Percentiles rank a stretch among this genome's conserved stretches.
These are phyloP conservation scores for Corynespora cassiicola DNA, from an alignment of 2,329 filamentous ascomycete species.

Conservation along the genomic window DNA sequence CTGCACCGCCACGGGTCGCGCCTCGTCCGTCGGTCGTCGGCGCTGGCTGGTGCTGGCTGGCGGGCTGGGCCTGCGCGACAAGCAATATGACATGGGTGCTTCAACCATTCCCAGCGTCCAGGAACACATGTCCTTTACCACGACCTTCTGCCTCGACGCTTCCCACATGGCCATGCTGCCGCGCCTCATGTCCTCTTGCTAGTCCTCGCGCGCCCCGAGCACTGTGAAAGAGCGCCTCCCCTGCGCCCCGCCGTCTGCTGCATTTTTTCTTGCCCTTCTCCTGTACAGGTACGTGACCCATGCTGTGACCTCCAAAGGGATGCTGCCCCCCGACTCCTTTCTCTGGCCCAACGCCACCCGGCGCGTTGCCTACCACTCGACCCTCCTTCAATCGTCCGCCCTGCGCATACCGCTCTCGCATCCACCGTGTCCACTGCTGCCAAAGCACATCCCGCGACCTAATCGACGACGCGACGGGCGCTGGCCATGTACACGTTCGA, in stretches of 20 bases:
- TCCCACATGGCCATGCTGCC: conserved; percentile 21
- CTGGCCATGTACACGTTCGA: conserved; percentile 6
- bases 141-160: conserved; percentile 5
- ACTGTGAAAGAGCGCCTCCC: conserved; percentile 7
- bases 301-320: conserved; percentile 33
- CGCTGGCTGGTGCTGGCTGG: not conserved
- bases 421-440: too few relatives aligned
- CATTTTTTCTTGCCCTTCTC: conserved; percentile 28
- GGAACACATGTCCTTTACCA: conserved; percentile 35
- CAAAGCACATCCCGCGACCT: too few relatives aligned
- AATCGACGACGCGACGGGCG: conserved; percentile 7
- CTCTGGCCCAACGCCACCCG: too few relatives aligned
- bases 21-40: not conserved
- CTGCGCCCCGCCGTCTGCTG: conserved; percentile 15
- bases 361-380: too few relatives aligned
- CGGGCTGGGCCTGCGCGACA: too few relatives aligned
- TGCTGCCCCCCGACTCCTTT: conserved; percentile 11
- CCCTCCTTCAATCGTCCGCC: too few relatives aligned
- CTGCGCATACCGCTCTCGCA: too few relatives aligned
- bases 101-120: too few relatives aligned
- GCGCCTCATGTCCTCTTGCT: conserved; percentile 29
- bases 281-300: conserved; percentile 40
- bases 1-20: too few relatives aligned
- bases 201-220: conserved; percentile 17
- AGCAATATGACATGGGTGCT: too few relatives aligned